Percentiles rank a stretch among this genome's conserved stretches.
Conservation (phyloP, 2,329 filamentous ascomycete species). For the Monosporascus cannonballus region DNA sequence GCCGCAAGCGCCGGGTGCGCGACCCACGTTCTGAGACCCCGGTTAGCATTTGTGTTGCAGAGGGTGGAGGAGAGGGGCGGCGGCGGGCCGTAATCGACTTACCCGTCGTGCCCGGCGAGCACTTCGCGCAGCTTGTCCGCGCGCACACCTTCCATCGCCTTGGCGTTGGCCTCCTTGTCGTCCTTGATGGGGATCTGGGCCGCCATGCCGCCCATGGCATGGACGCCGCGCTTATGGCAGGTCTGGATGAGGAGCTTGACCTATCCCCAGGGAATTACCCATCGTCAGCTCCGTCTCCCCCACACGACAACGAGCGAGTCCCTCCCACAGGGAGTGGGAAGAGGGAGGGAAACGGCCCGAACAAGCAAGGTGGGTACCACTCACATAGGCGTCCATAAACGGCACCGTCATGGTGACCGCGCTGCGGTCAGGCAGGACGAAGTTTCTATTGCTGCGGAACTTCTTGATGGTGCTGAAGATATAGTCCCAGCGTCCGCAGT, state of each 20-base stretch:
- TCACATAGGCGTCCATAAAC: conserved; percentile 90
- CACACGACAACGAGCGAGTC: background rate
- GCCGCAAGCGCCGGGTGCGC: conserved; percentile 86
- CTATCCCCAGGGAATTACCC: conserved; percentile 10
- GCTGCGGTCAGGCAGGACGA: conserved; percentile 86
- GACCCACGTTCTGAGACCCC: conserved; percentile 68
- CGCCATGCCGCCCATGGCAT: conserved; percentile 98
- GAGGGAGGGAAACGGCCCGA: background rate
- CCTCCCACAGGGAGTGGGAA: background rate
- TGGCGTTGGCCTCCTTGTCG: conserved; percentile 83
- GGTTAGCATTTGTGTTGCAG: background rate
- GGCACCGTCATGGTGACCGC: conserved; percentile 95
- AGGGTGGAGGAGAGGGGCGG: background rate
- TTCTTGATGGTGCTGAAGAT: conserved; percentile 99
- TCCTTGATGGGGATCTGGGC: conserved; percentile 99
- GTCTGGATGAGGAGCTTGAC: conserved; percentile 96
- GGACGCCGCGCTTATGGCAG: conserved; percentile 93
- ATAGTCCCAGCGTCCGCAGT: conserved; percentile 99
- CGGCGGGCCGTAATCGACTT: conserved; percentile 10
- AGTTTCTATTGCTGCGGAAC: conserved; percentile 90
- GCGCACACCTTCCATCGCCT: conserved; percentile 87
- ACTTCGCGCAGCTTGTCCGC: conserved; percentile 96
- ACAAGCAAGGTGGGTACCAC: conserved; percentile 3
- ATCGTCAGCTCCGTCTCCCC: background rate
- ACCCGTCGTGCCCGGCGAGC: conserved; percentile 86